Percentiles rank a stretch among this genome's conserved stretches.
Conservation (phyloP, 768 basidiomycete genomes). For the Auriscalpium orientale region DNA sequence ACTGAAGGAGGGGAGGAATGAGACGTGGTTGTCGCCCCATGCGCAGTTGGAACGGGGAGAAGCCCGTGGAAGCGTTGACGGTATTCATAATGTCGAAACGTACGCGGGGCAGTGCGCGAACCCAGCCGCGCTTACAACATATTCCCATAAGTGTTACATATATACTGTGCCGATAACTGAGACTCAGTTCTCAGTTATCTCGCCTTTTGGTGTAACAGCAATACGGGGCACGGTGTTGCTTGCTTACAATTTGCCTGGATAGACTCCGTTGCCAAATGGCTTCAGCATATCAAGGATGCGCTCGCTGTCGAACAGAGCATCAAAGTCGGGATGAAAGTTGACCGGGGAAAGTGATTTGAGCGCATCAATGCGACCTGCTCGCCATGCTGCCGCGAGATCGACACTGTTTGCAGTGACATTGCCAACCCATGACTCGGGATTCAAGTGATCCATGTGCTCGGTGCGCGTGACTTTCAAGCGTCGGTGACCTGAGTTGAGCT, state of each 20-base stretch:
- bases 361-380: not conserved
- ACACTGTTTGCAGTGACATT: not conserved
- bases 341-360: not conserved
- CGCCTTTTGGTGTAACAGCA: no score
- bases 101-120: no score
- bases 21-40: conserved; percentile 11
- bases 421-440: not conserved
- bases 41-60: conserved; percentile 17
- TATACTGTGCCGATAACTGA: no score
- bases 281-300: not conserved
- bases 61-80: conserved; percentile 18
- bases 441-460: not conserved
- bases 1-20: conserved; percentile 16
- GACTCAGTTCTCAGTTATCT: no score
- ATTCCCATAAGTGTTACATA: no score
- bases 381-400: not conserved
- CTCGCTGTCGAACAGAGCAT: not conserved
- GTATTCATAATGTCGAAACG: conserved; percentile 22
- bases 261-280: not conserved
- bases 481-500: not conserved
- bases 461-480: not conserved
- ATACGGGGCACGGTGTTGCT: no score
- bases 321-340: not conserved
- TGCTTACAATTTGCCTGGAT: not conserved
- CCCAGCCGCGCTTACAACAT: no score